Base-by-base conservation (phyloP, 352 stramenopile genomes). In the Phytophthora cajani region DNA sequence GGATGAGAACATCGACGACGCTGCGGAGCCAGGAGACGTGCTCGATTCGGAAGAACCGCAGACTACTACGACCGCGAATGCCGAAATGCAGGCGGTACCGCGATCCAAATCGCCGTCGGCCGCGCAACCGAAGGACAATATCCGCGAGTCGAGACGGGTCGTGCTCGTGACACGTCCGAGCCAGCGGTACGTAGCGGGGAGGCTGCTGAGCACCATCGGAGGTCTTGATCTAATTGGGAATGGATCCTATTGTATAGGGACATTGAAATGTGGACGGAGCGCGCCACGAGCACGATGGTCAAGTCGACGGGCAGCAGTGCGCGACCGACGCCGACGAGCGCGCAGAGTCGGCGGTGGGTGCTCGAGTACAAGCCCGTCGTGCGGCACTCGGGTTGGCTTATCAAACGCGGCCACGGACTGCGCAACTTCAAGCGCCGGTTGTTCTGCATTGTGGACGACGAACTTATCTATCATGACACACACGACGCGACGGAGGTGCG, bases 321-420 rank as follows among this genome's bases (percentile, higher is more conserved):
- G 32, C 84, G 81, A 14, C 58, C 83, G 5, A 75, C 76, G 12
- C 74, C 77, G 5, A 84, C 83, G 5, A 87, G 76, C 42, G 80
- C 82, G 50, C 84, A 92, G 46, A 91, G 86, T 70, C 75, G 69
- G 38, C 81, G 81, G 30, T 92, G 84, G 80, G 78, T 92, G 54
- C 82, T 91, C 12, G 84, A 93, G 65, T 95, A 95, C 79, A 95
- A 95, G 53, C 88, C 88, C 1, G 77, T 92, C 5, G 86, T 96
- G 9, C 74, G 81, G 1, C 87, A 95, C 64, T 96, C 89, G 27
- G 89, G 89, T 10, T 96, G 89, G 89, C 84, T 96, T 46, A 94
- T 96, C 67, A 96, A 96, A 54, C 86, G 87, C 19, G 89, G 83
- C 30, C 79, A 90, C 49, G 89, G 86, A 21, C 84, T 91, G 40